These are phyloP conservation scores for Leccinum aurantiacum DNA, from an alignment of 768 basidiomycete genomes.

Conservation along the genomic window DNA sequence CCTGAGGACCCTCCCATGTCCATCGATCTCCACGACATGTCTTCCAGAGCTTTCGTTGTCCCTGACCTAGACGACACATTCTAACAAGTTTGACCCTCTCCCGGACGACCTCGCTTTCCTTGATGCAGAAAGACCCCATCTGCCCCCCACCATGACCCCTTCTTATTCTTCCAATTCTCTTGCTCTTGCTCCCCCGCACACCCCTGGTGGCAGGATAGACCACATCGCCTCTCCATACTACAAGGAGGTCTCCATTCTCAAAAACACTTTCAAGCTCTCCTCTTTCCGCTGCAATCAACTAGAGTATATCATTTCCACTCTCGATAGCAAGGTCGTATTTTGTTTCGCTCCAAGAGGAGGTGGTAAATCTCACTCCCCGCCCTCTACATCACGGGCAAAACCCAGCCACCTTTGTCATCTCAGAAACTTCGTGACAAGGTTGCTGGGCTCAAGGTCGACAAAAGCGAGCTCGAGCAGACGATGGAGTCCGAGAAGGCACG, in stretches of 20 bases:
- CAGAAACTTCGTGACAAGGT: no score
- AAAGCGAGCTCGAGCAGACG: no score
- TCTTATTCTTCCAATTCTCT: slow-evolving; percentile 7
- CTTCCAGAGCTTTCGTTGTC: slow-evolving; percentile 19
- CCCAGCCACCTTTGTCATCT: slow-evolving; percentile 79
- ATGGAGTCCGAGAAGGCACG: no score
- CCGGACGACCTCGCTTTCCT: slow-evolving; percentile 20
- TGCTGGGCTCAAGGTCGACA: no score
- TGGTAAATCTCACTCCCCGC: slow-evolving; percentile 92
- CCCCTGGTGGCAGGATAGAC: slow-evolving; percentile 21
- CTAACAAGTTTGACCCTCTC: slow-evolving; percentile 42
- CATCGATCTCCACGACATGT: slow-evolving; percentile 17
- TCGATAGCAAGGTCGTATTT: slow-evolving; percentile 87
- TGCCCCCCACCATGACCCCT: slow-evolving; percentile 6
- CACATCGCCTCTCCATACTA: slow-evolving; percentile 35
- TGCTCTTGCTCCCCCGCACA: not conserved
- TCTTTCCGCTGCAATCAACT: slow-evolving; percentile 83
- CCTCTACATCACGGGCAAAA: slow-evolving; percentile 67
- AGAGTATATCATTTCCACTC: slow-evolving; percentile 76
- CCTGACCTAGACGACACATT: slow-evolving; percentile 49
- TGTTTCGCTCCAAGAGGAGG: slow-evolving; percentile 97
- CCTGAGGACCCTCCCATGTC: slow-evolving; percentile 6
- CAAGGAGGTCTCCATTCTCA: slow-evolving; percentile 32
- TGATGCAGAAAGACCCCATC: slow-evolving; percentile 4
- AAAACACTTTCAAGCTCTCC: slow-evolving; percentile 55